Conservation (phyloP, 176 grass and related monocot genomes). For the Hyparrhenia diplandra region DNA sequence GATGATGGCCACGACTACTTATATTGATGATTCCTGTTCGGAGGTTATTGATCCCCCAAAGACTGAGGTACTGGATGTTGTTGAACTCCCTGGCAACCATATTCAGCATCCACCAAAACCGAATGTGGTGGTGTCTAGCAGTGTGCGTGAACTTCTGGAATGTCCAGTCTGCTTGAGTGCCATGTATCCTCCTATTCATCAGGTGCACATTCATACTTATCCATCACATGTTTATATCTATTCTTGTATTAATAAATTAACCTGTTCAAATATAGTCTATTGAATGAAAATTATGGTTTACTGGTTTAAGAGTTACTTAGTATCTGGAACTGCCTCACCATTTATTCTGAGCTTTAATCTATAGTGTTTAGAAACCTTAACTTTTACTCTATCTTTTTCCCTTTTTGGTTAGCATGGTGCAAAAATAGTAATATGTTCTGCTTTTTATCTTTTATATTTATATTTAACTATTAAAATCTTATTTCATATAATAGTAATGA, state of each 20-base stretch:
- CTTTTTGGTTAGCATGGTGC: neutral
- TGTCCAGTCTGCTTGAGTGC: slow-evolving; percentile 76
- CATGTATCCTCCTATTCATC: slow-evolving; percentile 85
- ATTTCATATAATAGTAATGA: slow-evolving; percentile 10
- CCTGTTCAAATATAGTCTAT: neutral
- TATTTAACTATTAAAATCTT: neutral
- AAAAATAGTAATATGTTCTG: neutral
- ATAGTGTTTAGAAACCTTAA: neutral
- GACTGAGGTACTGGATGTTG: slow-evolving; percentile 70
- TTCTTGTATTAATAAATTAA: neutral
- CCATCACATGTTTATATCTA: neutral
- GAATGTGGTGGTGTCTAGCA: slow-evolving; percentile 78
- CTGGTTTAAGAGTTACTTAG: slow-evolving; percentile 16
- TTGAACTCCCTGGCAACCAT: slow-evolving; percentile 54
- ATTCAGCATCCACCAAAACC: slow-evolving; percentile 59
- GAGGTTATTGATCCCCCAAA: slow-evolving; percentile 76
- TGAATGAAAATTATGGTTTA: neutral
- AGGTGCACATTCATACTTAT: slow-evolving; percentile 34
- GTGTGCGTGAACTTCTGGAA: slow-evolving; percentile 74
- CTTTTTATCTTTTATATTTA: neutral
- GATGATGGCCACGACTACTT: slow-evolving; percentile 60
- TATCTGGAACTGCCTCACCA: neutral
- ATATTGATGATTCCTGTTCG: slow-evolving; percentile 63
- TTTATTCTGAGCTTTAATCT: neutral
- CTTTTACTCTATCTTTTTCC: neutral